These are phyloP conservation scores for Zalerion maritima DNA, from an alignment of 495 filamentous ascomycete species.

Conservation along the genomic window DNA sequence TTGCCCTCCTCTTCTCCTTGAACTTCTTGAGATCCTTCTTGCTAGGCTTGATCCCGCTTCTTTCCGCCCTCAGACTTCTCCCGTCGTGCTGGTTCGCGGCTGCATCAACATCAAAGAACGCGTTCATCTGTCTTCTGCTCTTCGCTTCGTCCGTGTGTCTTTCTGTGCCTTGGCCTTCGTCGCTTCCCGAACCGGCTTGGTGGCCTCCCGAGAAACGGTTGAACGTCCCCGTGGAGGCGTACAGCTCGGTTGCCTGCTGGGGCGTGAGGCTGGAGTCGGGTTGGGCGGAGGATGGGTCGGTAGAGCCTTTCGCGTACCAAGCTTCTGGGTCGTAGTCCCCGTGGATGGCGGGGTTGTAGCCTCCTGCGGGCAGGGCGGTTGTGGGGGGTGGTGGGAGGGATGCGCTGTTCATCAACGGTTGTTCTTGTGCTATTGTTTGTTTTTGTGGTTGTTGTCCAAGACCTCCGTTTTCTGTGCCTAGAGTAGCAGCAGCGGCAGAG, in stretches of 20 bases:
- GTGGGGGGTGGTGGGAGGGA: constrained; percentile 18
- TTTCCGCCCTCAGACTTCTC: constrained; percentile 79
- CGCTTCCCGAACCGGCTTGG: constrained; percentile 46
- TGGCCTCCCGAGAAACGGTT: constrained; percentile 87
- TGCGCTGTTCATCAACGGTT: too few relatives aligned
- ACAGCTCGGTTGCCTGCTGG: constrained; percentile 27
- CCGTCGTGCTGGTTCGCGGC: constrained; percentile 90
- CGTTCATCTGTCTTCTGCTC: constrained; percentile 74
- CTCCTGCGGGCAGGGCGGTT: constrained; percentile 32
- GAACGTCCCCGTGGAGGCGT: constrained; percentile 59
- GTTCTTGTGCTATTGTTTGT: too few relatives aligned
- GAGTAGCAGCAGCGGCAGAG: constrained; percentile 8
- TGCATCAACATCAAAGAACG: constrained; percentile 95
- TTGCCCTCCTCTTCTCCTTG: constrained; percentile 52
- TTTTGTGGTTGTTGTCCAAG: too few relatives aligned
- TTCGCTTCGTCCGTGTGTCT: constrained; percentile 83
- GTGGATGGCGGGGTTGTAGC: constrained; percentile 93
- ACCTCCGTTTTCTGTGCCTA: constrained; percentile 11
- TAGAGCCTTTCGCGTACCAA: constrained; percentile 60
- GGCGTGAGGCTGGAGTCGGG: constrained; percentile 7
- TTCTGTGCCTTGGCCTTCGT: constrained; percentile 41
- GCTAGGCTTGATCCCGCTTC: constrained; percentile 71
- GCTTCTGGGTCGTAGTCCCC: constrained; percentile 91
- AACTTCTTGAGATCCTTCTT: constrained; percentile 69
- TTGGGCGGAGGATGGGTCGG: constrained; percentile 12